Percentiles rank a stretch among this genome's conserved stretches.
These are phyloP conservation scores for Lichtheimia hyalospora DNA, from an alignment of 371 early-diverging fungal species.

Conservation along the genomic window DNA sequence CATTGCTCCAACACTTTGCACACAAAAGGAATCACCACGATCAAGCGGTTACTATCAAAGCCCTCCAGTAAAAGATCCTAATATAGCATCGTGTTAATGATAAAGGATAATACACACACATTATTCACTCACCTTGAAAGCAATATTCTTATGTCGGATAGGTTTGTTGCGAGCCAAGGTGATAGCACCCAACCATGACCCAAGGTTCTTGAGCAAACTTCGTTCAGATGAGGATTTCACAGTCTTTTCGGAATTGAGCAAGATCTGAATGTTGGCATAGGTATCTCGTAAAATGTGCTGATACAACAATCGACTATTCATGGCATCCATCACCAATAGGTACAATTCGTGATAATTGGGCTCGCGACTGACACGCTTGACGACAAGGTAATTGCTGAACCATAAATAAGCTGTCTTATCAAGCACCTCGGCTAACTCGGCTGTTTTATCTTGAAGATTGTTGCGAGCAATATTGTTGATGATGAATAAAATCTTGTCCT, in stretches of 20 bases:
- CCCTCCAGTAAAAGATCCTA: slow-evolving; percentile 91
- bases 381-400: slow-evolving; percentile 92
- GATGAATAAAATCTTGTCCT: slow-evolving; percentile 94
- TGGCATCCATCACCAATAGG: slow-evolving; percentile 70
- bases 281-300: slow-evolving; percentile 88
- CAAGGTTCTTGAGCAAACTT: slow-evolving; percentile 89
- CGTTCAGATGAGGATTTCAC: slow-evolving; percentile 89
- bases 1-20: slow-evolving; percentile 96
- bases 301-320: slow-evolving; percentile 62
- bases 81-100: background rate
- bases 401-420: slow-evolving; percentile 71
- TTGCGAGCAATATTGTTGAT: slow-evolving; percentile 92
- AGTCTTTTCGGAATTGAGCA: slow-evolving; percentile 93
- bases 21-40: slow-evolving; percentile 97
- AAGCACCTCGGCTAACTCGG: slow-evolving; percentile 77
- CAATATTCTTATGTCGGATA: slow-evolving; percentile 89
- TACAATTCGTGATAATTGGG: slow-evolving; percentile 94
- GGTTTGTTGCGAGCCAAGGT: slow-evolving; percentile 93
- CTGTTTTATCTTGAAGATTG: slow-evolving; percentile 82
- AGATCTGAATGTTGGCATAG: slow-evolving; percentile 77
- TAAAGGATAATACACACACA: background rate
- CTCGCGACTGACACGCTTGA: slow-evolving; percentile 92
- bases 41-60: slow-evolving; percentile 80
- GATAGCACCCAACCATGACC: slow-evolving; percentile 96
- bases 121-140: slow-evolving; percentile 74